phyloP scores from a whole-genome alignment of 768 basidiomycete genomes.

The Megacollybia marginata region DNA sequence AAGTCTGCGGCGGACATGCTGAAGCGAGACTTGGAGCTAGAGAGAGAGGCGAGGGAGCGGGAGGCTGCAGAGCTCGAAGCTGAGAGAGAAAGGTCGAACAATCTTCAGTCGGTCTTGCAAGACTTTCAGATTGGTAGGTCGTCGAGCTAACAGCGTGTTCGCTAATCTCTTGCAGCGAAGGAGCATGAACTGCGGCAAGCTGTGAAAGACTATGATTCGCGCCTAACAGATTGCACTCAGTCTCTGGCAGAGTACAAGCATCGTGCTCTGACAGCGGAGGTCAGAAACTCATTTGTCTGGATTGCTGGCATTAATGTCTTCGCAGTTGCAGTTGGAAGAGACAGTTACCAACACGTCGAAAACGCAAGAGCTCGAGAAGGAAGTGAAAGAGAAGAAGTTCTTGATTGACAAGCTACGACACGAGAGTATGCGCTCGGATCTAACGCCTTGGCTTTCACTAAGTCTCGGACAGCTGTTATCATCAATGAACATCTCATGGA shows the following conservation, averaged over 20 bases:
- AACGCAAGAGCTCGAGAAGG: slow-evolving; percentile 73
- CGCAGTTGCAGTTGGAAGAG: slow-evolving; percentile 70
- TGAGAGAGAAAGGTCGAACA: slow-evolving; percentile 68
- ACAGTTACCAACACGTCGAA: slow-evolving; percentile 56
- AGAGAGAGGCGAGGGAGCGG: slow-evolving; percentile 50
- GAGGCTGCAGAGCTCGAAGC: slow-evolving; percentile 51
- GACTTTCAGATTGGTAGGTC: slow-evolving; percentile 89
- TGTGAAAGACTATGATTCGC: slow-evolving; percentile 73
- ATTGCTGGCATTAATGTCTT: background rate
- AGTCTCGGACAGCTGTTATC: slow-evolving; percentile 66
- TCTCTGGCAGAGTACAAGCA: slow-evolving; percentile 88
- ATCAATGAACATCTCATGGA: slow-evolving; percentile 97
- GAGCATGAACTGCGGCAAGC: slow-evolving; percentile 86
- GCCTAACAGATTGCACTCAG: slow-evolving; percentile 59
- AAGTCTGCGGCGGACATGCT: slow-evolving; percentile 47
- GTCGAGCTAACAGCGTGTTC: background rate
- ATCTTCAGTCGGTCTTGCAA: slow-evolving; percentile 87
- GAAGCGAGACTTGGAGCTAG: slow-evolving; percentile 60
- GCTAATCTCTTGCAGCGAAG: slow-evolving; percentile 49
- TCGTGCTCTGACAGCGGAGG: slow-evolving; percentile 84
- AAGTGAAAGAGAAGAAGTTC: slow-evolving; percentile 93
- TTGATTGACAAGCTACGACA: slow-evolving; percentile 93
- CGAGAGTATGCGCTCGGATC: slow-evolving; percentile 52
- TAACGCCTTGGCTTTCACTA: slow-evolving; percentile 1
- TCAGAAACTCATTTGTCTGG: slow-evolving; percentile 19